phyloP scores from a whole-genome alignment of 345 rosid species.

The Camelina sativa region DNA sequence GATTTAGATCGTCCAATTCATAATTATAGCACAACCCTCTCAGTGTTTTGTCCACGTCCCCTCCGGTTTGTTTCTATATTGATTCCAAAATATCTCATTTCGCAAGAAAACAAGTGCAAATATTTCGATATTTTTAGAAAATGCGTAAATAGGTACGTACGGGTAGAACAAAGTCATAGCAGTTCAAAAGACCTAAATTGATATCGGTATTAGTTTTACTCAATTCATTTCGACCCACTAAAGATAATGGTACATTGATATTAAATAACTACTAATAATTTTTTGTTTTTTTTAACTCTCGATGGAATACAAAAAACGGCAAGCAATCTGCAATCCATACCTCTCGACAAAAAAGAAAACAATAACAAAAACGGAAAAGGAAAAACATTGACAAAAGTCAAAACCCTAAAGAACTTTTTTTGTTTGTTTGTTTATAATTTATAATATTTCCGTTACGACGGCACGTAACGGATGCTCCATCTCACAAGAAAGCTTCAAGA shows the following conservation, averaged over 20 bases:
- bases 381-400: conserved; percentile 16
- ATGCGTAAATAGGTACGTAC: not conserved
- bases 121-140: conserved; percentile 20
- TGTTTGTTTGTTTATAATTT: not conserved
- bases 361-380: not conserved
- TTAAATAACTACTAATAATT: not conserved
- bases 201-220: not conserved
- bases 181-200: conserved; percentile 10
- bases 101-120: conserved; percentile 30
- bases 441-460: conserved; percentile 45
- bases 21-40: conserved; percentile 24
- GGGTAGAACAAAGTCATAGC: conserved; percentile 1
- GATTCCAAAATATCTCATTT: conserved; percentile 27
- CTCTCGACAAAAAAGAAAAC: not conserved
- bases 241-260: conserved; percentile 9
- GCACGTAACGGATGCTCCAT: conserved; percentile 78
- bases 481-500: conserved; percentile 86
- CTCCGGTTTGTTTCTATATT: not conserved
- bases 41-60: conserved; percentile 34
- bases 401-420: conserved; percentile 23
- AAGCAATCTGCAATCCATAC: conserved; percentile 24
- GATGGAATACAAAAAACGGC: not conserved
- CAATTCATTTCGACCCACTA: conserved; percentile 20
- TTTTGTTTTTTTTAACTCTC: not conserved
- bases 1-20: conserved; percentile 39